phyloP scores from a whole-genome alignment of 1,139 yeast species.

The Suhomyces panamericanus region DNA sequence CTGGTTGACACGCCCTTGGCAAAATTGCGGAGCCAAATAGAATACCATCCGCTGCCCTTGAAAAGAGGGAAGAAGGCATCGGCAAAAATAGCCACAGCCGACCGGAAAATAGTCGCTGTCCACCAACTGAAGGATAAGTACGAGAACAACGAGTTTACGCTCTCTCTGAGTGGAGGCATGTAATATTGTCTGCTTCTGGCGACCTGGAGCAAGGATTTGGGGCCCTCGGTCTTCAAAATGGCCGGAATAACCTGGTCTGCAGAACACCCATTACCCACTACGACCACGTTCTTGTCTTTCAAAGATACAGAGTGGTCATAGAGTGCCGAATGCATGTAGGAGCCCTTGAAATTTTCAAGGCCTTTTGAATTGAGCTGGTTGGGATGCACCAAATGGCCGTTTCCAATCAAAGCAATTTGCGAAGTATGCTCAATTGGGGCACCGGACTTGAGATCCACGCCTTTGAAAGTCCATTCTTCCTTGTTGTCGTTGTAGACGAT shows the following conservation, averaged over 20 bases:
- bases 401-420: constrained; percentile 33
- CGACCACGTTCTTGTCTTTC: constrained; percentile 24
- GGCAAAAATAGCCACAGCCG: constrained; percentile 30
- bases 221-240: constrained; percentile 30
- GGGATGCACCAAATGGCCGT: constrained; percentile 44
- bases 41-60: constrained; percentile 28
- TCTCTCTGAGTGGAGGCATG: constrained; percentile 39
- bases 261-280: constrained; percentile 28
- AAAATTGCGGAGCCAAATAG: constrained; percentile 29
- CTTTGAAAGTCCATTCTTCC: constrained; percentile 40
- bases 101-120: constrained; percentile 32
- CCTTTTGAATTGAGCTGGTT: constrained; percentile 34
- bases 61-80: constrained; percentile 41
- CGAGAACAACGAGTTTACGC: constrained; percentile 24
- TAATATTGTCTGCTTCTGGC: constrained; percentile 42
- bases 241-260: constrained; percentile 28
- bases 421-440: constrained; percentile 25
- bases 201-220: constrained; percentile 34
- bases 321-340: constrained; percentile 48
- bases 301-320: constrained; percentile 46
- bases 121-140: constrained; percentile 27
- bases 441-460: constrained; percentile 38
- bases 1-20: constrained; percentile 21
- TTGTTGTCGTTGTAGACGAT: constrained; percentile 33
- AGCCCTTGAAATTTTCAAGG: constrained; percentile 44